Percentiles rank a stretch among this genome's conserved stretches.
Evolutionary conservation across 305 asterid species (phyloP).

Genomic region (Galium porrigens): DNA sequence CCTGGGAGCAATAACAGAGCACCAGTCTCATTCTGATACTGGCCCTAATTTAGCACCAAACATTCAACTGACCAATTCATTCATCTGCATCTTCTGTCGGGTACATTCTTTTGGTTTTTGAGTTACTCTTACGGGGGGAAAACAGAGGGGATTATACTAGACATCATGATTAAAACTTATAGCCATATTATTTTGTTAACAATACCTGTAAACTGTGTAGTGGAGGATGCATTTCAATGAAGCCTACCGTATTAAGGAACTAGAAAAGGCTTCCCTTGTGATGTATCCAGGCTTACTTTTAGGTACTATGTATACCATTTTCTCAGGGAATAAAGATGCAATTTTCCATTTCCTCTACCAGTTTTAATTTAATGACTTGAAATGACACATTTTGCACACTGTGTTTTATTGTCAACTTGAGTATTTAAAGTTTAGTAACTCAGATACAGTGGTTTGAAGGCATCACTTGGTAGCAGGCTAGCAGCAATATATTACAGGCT

Average conservation of each 20-base stretch:
- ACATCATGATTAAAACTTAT: not conserved
- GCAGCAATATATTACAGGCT: not conserved
- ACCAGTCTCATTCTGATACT: too few species aligned
- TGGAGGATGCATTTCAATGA: slow-evolving; percentile 5
- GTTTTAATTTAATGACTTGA: not conserved
- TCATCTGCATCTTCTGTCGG: not conserved
- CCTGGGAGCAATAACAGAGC: too few species aligned
- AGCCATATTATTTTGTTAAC: not conserved
- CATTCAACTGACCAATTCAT: not conserved
- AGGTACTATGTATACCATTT: not conserved
- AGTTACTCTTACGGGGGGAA: not conserved
- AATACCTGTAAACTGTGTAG: not conserved
- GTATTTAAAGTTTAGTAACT: not conserved
- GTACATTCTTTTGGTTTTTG: not conserved
- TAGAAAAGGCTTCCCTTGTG: not conserved
- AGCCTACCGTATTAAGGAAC: not conserved
- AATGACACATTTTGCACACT: not conserved
- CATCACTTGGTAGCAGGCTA: not conserved
- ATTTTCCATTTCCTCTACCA: not conserved
- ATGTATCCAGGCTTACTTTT: not conserved
- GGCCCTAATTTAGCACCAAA: not conserved
- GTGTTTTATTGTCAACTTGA: not conserved
- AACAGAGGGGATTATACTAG: not conserved
- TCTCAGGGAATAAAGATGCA: not conserved
- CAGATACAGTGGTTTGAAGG: not conserved